A percentile compares a stretch with the other conserved stretches of the same genome.
Conservation (phyloP, 2,329 filamentous ascomycete genomes). For the Phyllosticta paracitricarpa region DNA sequence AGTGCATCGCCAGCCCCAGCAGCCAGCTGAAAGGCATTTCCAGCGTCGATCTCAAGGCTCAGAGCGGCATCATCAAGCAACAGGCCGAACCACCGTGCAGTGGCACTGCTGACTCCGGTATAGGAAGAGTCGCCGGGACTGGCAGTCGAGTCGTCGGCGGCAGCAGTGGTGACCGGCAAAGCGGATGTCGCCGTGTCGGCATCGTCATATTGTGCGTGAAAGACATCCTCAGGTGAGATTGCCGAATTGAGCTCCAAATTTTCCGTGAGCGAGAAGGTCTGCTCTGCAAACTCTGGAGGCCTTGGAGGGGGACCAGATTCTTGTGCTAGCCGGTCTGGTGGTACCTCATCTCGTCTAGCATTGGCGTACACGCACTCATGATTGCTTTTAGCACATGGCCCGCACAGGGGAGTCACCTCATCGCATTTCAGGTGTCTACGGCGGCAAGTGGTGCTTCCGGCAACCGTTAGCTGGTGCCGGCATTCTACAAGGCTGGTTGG, state of each 20-base stretch:
- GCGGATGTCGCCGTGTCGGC: not conserved
- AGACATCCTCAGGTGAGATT: not conserved
- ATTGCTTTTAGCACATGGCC: slow-evolving; percentile 34
- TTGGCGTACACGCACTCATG: slow-evolving; percentile 31
- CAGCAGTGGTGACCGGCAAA: not conserved
- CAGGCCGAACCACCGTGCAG: slow-evolving; percentile 7
- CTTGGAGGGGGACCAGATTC: not conserved
- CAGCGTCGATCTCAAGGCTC: not conserved
- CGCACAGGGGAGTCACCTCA: slow-evolving; percentile 35
- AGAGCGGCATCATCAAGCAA: slow-evolving; percentile 8
- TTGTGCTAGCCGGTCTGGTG: not conserved
- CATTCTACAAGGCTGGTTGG: not conserved
- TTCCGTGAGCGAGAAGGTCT: not conserved
- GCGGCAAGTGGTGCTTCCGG: slow-evolving; percentile 34
- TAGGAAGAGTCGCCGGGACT: slow-evolving; percentile 3
- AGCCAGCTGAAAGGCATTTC: not conserved
- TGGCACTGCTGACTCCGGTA: not conserved
- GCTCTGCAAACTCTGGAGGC: not conserved
- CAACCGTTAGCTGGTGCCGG: not conserved
- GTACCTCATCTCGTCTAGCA: not conserved
- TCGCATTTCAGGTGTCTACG: slow-evolving; percentile 43
- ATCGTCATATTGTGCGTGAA: not conserved
- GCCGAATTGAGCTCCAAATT: not conserved
- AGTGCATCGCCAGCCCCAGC: not conserved
- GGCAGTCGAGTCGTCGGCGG: not conserved